phyloP scores from a whole-genome alignment of 176 grass and related monocot species.

The Bonia amplexicaulis region DNA sequence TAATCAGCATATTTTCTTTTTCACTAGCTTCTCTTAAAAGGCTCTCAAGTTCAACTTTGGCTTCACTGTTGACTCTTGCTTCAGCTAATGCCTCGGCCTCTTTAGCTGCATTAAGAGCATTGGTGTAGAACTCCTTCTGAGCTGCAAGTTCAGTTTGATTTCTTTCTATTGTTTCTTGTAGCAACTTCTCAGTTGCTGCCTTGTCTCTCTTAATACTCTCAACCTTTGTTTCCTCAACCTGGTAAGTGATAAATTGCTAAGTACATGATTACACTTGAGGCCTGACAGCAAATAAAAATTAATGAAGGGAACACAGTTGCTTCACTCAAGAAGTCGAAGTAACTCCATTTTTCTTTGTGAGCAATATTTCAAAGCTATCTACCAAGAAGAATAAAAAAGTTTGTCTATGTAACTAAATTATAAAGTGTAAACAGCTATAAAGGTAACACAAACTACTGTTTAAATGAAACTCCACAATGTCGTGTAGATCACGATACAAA shows the following conservation, averaged over 20 bases:
- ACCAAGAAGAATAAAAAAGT: not conserved
- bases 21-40: slow-evolving; percentile 79
- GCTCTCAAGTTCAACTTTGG: slow-evolving; percentile 86
- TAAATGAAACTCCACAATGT: not conserved
- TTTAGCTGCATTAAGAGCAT: slow-evolving; percentile 95
- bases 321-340: not conserved
- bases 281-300: not conserved
- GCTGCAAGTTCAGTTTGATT: slow-evolving; percentile 90
- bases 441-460: not conserved
- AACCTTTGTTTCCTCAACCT: slow-evolving; percentile 98
- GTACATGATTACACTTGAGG: slow-evolving; percentile 4
- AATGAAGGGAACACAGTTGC: not conserved
- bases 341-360: not conserved
- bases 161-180: slow-evolving; percentile 99
- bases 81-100: slow-evolving; percentile 93
- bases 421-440: not conserved
- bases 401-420: slow-evolving; percentile 23
- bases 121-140: slow-evolving; percentile 98
- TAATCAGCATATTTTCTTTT: slow-evolving; percentile 87
- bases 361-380: not conserved
- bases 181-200: slow-evolving; percentile 78
- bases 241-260: slow-evolving; percentile 34
- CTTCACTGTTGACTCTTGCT: slow-evolving; percentile 88
- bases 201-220: slow-evolving; percentile 98
- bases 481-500: not conserved